Evolutionary conservation across 768 basidiomycete genomes (phyloP).

Genomic region (Boletus coccyginus): DNA sequence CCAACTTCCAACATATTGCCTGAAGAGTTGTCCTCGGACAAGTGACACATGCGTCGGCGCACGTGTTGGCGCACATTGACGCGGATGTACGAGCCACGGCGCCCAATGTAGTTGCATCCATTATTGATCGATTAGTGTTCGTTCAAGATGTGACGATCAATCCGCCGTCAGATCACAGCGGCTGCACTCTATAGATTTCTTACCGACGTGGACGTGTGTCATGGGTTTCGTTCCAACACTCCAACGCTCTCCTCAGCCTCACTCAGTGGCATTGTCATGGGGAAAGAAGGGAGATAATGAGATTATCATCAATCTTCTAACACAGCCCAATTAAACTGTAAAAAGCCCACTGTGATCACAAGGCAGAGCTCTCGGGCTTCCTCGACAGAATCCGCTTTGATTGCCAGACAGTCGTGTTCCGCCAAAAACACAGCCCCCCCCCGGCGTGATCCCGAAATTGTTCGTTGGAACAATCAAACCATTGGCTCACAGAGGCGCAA

Average conservation of each 20-base stretch:
- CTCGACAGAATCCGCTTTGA: background rate
- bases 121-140: no score
- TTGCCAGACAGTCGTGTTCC: background rate
- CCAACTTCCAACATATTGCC: no score
- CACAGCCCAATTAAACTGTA: background rate
- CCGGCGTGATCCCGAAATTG: background rate
- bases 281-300: background rate
- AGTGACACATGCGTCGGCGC: background rate
- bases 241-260: background rate
- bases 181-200: no score
- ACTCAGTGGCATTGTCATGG: background rate
- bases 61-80: background rate
- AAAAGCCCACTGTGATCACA: background rate
- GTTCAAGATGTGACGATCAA: no score
- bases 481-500: background rate
- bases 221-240: background rate
- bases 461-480: background rate
- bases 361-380: background rate
- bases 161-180: no score
- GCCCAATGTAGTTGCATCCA: no score
- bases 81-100: background rate
- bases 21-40: background rate
- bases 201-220: no score
- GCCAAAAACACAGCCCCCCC: background rate
- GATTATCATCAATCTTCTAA: background rate